Conservation (phyloP, 2,329 filamentous ascomycete genomes). For the Hypoxylon sp. region DNA sequence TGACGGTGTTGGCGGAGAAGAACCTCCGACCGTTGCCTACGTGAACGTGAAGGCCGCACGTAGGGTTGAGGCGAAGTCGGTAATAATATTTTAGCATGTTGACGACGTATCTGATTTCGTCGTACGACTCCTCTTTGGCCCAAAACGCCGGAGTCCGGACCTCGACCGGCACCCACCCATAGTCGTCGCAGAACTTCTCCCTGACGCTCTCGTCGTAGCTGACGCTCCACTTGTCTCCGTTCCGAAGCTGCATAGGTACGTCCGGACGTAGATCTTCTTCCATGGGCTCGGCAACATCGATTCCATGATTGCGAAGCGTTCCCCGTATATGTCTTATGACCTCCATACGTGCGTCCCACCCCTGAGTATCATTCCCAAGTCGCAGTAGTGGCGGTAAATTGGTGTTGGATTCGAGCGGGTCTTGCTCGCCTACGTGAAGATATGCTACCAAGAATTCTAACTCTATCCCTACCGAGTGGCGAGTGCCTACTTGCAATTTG, state of each 20-base stretch:
- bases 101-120: constrained; percentile 45
- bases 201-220: constrained; percentile 14
- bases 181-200: constrained; percentile 22
- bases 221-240: constrained; percentile 32
- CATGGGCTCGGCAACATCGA: constrained; percentile 13
- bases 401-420: constrained; percentile 36
- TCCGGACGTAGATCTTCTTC: neutral
- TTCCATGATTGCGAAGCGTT: constrained; percentile 30
- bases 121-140: constrained; percentile 40
- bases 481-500: constrained; percentile 32
- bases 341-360: neutral
- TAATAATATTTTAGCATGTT: constrained; percentile 45
- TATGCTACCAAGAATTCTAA: constrained; percentile 39
- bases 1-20: constrained; percentile 42
- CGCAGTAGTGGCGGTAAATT: constrained; percentile 40
- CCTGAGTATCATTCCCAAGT: constrained; percentile 13
- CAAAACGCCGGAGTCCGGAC: constrained; percentile 48
- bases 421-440: constrained; percentile 23
- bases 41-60: constrained; percentile 50
- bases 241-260: constrained; percentile 12
- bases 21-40: constrained; percentile 47
- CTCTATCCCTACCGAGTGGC: constrained; percentile 44
- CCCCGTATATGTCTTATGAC: constrained; percentile 19
- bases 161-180: constrained; percentile 42
- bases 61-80: constrained; percentile 46